Evolutionary conservation across 2,329 filamentous ascomycete species (phyloP), one percentile per base, ranked within the genome.

Genomic region (Alternaria sp.): DNA sequence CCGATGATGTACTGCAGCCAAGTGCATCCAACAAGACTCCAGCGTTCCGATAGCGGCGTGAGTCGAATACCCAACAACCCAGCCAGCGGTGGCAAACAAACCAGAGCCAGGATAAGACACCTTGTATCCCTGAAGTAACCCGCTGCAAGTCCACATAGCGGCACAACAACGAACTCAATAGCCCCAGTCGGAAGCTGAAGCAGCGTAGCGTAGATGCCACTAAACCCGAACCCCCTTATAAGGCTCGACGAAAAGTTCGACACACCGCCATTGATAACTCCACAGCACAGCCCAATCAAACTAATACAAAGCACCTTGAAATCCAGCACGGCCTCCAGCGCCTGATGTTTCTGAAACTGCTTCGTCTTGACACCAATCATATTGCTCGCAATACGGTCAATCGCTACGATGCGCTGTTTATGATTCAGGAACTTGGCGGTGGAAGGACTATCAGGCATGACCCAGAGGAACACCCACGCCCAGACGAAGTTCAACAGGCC

Each of bases 1-100:
- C 85, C 85, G 43, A 86, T 63, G 3, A 85, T 76, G 45, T 83
- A 83, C 63, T 86, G 83, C 12, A 87, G 72, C 85, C 85, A 87
- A 8, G 83, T 84, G 68, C 84, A 86, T n/a, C 76, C 85, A 0
- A 86, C 84, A 2, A 87, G 79, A 2, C 81, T 82, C 76, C 84
- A 80, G 57, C 82, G 82, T 53, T 86, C 79, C 4, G 81, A 72
- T 4, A 85, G 73, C 20, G 74, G 69, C 15, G 84, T 86, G 26
- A 84, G 81, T 2, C 83, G 78, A 61, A 87, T 85, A 5, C 85
- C 85, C 2, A 86, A 76, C 1, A 87, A 78, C 0, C 84, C 85
- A 2, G 76, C 84, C 11, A 87, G 80, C 30, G 85, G 83, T 3
- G 82, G 83, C 2, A 84, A 71, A 55, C 80, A 81, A 11, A 82